A percentile compares a stretch with the other conserved stretches of the same genome.
Conservation (phyloP, 257 asterid species). For the Salvia hispanica region DNA sequence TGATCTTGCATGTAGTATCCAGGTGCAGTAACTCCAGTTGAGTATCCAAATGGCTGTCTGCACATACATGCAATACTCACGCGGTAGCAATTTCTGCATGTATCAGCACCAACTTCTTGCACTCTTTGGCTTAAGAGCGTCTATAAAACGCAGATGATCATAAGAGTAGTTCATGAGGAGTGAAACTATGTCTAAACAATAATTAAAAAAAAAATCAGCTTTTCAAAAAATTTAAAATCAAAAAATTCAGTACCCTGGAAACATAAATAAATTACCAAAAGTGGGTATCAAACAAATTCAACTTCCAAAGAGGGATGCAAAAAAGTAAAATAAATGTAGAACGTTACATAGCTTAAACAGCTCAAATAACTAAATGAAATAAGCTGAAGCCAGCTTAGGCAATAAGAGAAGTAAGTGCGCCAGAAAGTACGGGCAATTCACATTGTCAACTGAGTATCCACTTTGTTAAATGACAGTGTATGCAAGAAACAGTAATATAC, state of each 20-base stretch:
- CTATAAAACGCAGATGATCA: conserved; percentile 44
- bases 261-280: conserved; percentile 21
- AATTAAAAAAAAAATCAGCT: neutral
- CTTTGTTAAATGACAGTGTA: neutral
- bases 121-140: conserved; percentile 94
- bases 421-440: conserved; percentile 21
- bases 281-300: neutral
- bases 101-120: conserved; percentile 83
- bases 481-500: conserved; percentile 40
- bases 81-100: conserved; percentile 86
- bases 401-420: conserved; percentile 18
- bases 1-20: conserved; percentile 77
- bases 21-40: conserved; percentile 56
- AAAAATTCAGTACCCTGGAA: conserved; percentile 15
- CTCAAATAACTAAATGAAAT: conserved; percentile 13
- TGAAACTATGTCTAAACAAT: conserved; percentile 4
- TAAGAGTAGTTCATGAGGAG: conserved; percentile 5
- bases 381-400: conserved; percentile 11
- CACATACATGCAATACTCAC: conserved; percentile 77
- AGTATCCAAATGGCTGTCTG: conserved; percentile 66
- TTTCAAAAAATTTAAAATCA: too few species aligned
- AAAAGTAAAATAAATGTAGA: conserved; percentile 7
- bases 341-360: neutral
- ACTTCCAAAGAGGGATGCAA: neutral
- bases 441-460: conserved; percentile 9